Conservation (phyloP, 306 rosid genomes). For the Alnus rubra region DNA sequence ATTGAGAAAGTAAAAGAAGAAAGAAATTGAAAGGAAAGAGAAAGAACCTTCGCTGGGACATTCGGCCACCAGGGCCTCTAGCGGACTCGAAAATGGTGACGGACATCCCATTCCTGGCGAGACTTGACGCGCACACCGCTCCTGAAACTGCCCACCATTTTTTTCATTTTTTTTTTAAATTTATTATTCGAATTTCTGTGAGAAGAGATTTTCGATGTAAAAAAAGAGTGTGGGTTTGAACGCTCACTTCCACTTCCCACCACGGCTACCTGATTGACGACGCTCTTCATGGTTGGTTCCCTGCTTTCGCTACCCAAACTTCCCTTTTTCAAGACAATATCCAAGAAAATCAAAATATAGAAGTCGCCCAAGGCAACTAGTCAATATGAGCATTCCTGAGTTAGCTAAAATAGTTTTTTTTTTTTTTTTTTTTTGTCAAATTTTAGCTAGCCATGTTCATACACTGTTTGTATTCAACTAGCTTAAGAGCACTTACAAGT, state of each 20-base stretch:
- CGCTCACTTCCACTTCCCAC: conserved; percentile 80
- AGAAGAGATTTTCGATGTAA: not conserved
- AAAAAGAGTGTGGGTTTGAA: not conserved
- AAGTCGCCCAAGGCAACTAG: too few relatives aligned
- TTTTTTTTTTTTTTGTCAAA: too few relatives aligned
- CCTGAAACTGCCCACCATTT: conserved; percentile 71
- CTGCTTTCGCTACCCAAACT: not conserved
- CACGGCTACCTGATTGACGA: conserved; percentile 60
- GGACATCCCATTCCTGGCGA: conserved; percentile 70
- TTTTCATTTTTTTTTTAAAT: not conserved
- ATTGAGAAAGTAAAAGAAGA: not conserved
- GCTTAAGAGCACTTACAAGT: too few relatives aligned
- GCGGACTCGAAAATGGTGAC: conserved; percentile 87
- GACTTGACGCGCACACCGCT: conserved; percentile 82
- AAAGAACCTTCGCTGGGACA: conserved; percentile 80
- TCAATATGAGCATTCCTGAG: too few relatives aligned
- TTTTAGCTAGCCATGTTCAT: too few relatives aligned
- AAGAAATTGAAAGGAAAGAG: not conserved
- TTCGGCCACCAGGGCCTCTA: conserved; percentile 95
- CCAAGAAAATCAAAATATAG: too few relatives aligned
- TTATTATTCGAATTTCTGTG: not conserved
- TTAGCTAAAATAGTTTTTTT: too few relatives aligned
- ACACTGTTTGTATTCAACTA: too few relatives aligned
- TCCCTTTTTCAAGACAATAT: too few relatives aligned
- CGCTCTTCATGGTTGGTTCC: conserved; percentile 42